Evolutionary conservation across 768 basidiomycete species (phyloP).

Genomic region (Paxillus involutus): DNA sequence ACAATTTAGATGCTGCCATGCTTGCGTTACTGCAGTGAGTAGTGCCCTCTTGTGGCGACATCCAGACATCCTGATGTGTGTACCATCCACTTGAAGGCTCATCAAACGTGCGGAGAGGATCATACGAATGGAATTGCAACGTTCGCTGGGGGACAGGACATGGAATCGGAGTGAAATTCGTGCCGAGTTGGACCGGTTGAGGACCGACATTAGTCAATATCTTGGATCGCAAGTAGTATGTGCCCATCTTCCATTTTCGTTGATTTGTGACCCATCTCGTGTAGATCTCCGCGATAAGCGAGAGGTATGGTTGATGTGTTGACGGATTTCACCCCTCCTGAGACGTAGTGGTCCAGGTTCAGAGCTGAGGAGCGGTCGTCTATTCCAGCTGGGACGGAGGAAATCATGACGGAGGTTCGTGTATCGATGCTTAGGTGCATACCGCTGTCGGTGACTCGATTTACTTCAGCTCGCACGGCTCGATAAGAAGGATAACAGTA

Average conservation of each 20-base stretch:
- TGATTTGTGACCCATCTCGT: neutral
- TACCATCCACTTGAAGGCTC: neutral
- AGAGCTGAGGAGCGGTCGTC: neutral
- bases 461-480: neutral
- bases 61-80: neutral
- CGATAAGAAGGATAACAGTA: neutral
- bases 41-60: neutral
- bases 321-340: neutral
- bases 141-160: neutral
- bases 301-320: neutral
- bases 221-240: neutral
- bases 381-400: neutral
- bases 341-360: neutral
- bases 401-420: neutral
- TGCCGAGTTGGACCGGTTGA: neutral
- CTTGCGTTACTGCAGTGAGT: neutral
- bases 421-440: neutral
- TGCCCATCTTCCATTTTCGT: neutral
- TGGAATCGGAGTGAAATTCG: neutral
- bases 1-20: neutral
- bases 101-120: neutral
- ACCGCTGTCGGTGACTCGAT: neutral
- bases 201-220: neutral
- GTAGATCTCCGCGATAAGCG: neutral
- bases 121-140: neutral